These are phyloP conservation scores for Dillenia turbinata DNA, from an alignment of 164 flowering plant species.

Conservation along the genomic window DNA sequence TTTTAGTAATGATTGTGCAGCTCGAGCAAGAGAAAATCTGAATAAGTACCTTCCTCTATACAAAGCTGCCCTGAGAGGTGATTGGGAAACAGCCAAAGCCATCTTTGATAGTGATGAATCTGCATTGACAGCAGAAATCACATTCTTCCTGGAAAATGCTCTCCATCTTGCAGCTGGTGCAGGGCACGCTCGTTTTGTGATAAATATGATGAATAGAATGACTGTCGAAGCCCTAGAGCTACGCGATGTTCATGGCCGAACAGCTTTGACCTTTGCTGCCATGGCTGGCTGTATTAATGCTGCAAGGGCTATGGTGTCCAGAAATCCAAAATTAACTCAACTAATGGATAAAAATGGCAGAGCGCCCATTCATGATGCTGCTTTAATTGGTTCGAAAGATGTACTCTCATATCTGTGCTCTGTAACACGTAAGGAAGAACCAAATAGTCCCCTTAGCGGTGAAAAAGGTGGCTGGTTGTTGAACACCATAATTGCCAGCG, in stretches of 20 bases:
- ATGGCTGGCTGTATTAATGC: conserved; percentile 6
- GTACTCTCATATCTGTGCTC: conserved; percentile 9
- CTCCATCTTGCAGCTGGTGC: conserved; percentile 15
- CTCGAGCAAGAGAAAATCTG: neutral
- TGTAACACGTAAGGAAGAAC: neutral
- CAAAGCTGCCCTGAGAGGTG: conserved; percentile 13
- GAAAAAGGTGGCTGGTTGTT: conserved; percentile 5
- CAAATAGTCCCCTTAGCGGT: conserved; percentile 5
- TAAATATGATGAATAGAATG: conserved; percentile 2
- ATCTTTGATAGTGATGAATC: neutral
- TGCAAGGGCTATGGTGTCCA: conserved; percentile 7
- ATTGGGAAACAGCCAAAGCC: conserved; percentile 2
- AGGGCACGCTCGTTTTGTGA: conserved; percentile 5
- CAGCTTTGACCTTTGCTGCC: conserved; percentile 11
- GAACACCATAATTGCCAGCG: neutral
- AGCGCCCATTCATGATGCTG: conserved; percentile 8
- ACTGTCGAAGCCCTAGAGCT: neutral
- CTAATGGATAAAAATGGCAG: neutral
- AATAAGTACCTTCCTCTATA: neutral
- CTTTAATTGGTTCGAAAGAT: conserved; percentile 8
- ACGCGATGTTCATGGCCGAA: conserved; percentile 3
- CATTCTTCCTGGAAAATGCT: neutral
- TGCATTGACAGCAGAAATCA: neutral
- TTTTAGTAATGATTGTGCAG: too few species aligned
- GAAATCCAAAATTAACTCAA: neutral